phyloP scores from a whole-genome alignment of 2,329 filamentous ascomycete genomes.

The Ustulina deusta region DNA sequence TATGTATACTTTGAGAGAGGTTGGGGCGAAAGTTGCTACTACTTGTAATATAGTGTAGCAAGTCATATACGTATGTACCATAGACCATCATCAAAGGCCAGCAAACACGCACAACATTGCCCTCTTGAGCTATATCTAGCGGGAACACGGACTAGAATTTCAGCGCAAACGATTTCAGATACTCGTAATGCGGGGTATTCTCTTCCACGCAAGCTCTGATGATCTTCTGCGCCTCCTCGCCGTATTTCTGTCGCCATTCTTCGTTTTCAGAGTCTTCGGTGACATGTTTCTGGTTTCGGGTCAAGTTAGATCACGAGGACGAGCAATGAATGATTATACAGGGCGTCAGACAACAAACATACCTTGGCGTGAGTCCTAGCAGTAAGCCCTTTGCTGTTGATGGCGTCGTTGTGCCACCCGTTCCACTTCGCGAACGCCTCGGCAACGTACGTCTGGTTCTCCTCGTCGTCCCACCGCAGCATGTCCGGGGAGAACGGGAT shows the following conservation, averaged over 20 bases:
- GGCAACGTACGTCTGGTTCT: conserved; percentile 75
- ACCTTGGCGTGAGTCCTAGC: conserved; percentile 74
- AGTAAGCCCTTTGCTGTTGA: conserved; percentile 81
- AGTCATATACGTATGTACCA: conserved; percentile 39
- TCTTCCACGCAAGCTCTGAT: conserved; percentile 78
- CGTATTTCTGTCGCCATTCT: conserved; percentile 81
- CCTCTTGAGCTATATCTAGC: background rate
- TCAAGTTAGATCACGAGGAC: conserved; percentile 41
- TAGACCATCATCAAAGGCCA: conserved; percentile 28
- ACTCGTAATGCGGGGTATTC: conserved; percentile 81
- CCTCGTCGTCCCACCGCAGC: conserved; percentile 85
- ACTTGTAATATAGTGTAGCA: conserved; percentile 46
- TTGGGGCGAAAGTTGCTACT: conserved; percentile 30
- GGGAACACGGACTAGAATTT: conserved; percentile 58
- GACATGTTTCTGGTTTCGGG: conserved; percentile 66
- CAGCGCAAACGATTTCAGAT: conserved; percentile 82
- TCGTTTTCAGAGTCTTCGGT: conserved; percentile 74
- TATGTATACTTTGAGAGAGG: conserved; percentile 34
- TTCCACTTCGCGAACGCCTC: conserved; percentile 95
- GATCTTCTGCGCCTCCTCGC: conserved; percentile 74
- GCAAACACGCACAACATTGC: conserved; percentile 16
- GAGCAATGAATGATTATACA: background rate
- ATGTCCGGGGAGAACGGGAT: conserved; percentile 81
- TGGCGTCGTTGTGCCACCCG: conserved; percentile 95
- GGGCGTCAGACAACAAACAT: conserved; percentile 33